These are phyloP conservation scores for Penicillium malachiteum DNA, from an alignment of 495 filamentous ascomycete species.

Conservation along the genomic window DNA sequence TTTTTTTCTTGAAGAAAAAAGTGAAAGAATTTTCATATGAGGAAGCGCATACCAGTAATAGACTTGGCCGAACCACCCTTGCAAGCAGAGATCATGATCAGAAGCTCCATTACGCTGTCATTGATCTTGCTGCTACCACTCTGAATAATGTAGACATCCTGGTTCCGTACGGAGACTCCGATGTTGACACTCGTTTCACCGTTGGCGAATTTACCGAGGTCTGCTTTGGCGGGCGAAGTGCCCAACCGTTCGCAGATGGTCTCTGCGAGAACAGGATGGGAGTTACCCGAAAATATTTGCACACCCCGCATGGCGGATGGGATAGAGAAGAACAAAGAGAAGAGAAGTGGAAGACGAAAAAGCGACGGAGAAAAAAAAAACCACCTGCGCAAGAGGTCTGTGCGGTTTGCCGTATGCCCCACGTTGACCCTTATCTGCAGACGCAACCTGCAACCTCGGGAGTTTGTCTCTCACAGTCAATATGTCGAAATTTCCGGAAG, in stretches of 20 bases:
- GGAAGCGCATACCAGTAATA: constrained; percentile 73
- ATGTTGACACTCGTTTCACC: constrained; percentile 97
- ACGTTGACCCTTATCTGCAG: constrained; percentile 10
- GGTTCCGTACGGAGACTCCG: constrained; percentile 88
- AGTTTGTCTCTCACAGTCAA: constrained; percentile 6
- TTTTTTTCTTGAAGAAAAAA: neutral
- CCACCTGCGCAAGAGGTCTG: constrained; percentile 13
- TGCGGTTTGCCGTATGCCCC: constrained; percentile 22
- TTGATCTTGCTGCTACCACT: constrained; percentile 96
- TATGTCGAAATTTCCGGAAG: constrained; percentile 71
- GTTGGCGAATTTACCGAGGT: constrained; percentile 73
- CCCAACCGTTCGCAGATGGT: constrained; percentile 71
- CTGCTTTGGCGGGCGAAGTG: constrained; percentile 61
- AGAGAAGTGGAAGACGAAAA: constrained; percentile 12
- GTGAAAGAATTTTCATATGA: neutral
- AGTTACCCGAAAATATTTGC: constrained; percentile 70
- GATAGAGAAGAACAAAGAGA: constrained; percentile 10
- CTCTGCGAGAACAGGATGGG: constrained; percentile 66
- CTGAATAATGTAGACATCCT: constrained; percentile 98
- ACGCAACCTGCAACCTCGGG: neutral
- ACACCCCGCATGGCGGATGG: constrained; percentile 58
- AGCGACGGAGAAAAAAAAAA: constrained; percentile 19
- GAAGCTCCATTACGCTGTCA: constrained; percentile 96
- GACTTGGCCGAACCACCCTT: constrained; percentile 97
- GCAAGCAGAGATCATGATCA: constrained; percentile 98